phyloP scores from a whole-genome alignment of 164 flowering plant species.

The Paratinospora sagittata region DNA sequence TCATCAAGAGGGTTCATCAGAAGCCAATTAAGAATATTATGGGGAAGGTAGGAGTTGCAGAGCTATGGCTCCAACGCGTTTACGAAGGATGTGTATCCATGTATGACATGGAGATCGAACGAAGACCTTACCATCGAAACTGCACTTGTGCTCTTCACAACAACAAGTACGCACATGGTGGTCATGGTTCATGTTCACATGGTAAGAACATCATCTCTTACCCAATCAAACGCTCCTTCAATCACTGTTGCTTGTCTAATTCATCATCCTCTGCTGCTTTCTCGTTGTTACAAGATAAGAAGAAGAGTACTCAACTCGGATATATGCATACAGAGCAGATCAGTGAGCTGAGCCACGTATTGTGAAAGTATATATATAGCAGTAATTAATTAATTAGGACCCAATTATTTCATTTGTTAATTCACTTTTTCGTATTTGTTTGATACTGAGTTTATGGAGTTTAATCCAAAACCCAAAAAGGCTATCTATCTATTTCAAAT shows the following conservation, averaged over 20 bases:
- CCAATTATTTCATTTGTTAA: too few relatives aligned
- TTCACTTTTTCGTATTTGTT: too few relatives aligned
- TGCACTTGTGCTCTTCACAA: constrained; percentile 35
- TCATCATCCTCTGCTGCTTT: too few relatives aligned
- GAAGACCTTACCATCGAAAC: constrained; percentile 39
- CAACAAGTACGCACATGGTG: background rate
- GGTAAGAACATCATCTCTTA: background rate
- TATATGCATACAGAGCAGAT: background rate
- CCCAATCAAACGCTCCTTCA: background rate
- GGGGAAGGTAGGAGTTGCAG: constrained; percentile 8
- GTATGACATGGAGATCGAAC: constrained; percentile 26
- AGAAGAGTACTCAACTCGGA: too few relatives aligned
- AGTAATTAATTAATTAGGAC: background rate
- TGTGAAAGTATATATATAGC: too few relatives aligned
- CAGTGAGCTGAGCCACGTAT: too few relatives aligned
- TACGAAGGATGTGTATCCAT: constrained; percentile 24
- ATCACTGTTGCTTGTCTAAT: background rate
- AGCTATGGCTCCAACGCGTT: constrained; percentile 12
- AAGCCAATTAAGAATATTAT: too few relatives aligned
- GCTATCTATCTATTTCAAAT: too few relatives aligned
- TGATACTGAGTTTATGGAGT: too few relatives aligned
- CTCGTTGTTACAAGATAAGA: too few relatives aligned
- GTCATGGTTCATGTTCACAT: background rate
- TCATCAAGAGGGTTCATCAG: too few relatives aligned
- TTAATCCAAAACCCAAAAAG: too few relatives aligned